Evolutionary conservation across 2,329 filamentous ascomycete species (phyloP).

Genomic region (Microsporum audouinii): DNA sequence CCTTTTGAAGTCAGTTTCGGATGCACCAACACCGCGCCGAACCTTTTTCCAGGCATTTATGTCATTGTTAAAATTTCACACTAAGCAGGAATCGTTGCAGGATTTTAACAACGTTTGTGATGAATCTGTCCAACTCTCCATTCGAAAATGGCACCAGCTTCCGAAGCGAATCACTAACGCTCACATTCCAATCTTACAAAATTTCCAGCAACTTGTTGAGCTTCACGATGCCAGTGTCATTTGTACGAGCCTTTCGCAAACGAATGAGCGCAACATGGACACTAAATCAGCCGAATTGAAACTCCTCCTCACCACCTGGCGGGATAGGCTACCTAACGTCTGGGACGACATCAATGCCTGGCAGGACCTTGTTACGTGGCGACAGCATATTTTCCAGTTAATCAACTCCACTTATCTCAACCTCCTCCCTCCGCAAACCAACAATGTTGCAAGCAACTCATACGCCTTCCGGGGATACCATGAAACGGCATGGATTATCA

Average conservation of each 20-base stretch:
- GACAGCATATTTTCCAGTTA: conserved; percentile 94
- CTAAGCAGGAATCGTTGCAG: conserved; percentile 64
- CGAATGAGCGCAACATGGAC: conserved; percentile 74
- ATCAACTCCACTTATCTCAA: conserved; percentile 91
- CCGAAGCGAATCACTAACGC: conserved; percentile 86
- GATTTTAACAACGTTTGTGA: conserved; percentile 90
- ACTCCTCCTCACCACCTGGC: conserved; percentile 84
- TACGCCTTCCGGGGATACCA: conserved; percentile 97
- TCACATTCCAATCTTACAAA: conserved; percentile 87
- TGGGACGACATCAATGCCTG: conserved; percentile 99
- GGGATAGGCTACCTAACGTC: conserved; percentile 87
- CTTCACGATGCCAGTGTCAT: conserved; percentile 96
- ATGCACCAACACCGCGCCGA: conserved; percentile 84
- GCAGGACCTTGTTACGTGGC: conserved; percentile 99
- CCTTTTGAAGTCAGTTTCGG: conserved; percentile 93
- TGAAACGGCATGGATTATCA: conserved; percentile 99
- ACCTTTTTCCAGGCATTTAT: conserved; percentile 99
- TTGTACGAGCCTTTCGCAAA: conserved; percentile 77
- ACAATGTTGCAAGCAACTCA: conserved; percentile 76
- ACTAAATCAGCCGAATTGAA: conserved; percentile 93
- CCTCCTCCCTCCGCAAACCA: conserved; percentile 66
- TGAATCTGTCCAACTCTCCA: conserved; percentile 92
- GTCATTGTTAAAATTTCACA: conserved; percentile 86
- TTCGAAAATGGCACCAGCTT: conserved; percentile 98
- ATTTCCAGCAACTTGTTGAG: conserved; percentile 96